Evolutionary conservation across 2,329 filamentous ascomycete genomes (phyloP).

Genomic region (Epichloe coenophiala): DNA sequence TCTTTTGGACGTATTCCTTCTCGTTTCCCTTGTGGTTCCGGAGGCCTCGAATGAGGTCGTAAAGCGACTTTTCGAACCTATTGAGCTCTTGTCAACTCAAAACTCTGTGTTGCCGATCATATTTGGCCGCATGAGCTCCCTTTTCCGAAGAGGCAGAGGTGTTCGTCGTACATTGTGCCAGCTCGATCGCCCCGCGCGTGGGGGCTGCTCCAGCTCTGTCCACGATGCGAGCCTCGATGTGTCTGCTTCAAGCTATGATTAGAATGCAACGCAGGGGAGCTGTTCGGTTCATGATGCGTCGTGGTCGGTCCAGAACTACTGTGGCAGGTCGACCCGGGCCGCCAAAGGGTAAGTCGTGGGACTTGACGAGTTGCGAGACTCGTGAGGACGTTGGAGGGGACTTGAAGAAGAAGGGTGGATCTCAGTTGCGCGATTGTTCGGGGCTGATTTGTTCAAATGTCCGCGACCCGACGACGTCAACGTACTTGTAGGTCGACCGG

Average conservation of each 20-base stretch:
- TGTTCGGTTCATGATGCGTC: slow-evolving; percentile 12
- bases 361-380: not conserved
- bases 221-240: slow-evolving; percentile 2
- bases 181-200: slow-evolving; percentile 14
- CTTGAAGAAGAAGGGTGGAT: not conserved
- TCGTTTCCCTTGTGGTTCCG: slow-evolving; percentile 93
- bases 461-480: too few relatives aligned
- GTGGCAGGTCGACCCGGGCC: not conserved
- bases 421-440: not conserved
- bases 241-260: slow-evolving; percentile 7
- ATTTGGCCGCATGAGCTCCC: not conserved
- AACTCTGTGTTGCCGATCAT: not conserved
- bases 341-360: not conserved
- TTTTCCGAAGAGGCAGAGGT: not conserved
- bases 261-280: slow-evolving; percentile 8
- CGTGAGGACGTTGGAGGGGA: not conserved
- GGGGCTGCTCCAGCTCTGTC: slow-evolving; percentile 8
- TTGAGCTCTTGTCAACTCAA: not conserved
- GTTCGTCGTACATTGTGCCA: slow-evolving; percentile 1
- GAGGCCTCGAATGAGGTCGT: slow-evolving; percentile 94
- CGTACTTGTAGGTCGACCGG: too few relatives aligned
- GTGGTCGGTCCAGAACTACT: not conserved
- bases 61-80: slow-evolving; percentile 98
- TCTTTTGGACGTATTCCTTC: slow-evolving; percentile 87
- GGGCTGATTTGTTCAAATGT: too few relatives aligned